Conservation (phyloP, 1,284 basidiomycete species). For the Rhodotorula sp. region DNA sequence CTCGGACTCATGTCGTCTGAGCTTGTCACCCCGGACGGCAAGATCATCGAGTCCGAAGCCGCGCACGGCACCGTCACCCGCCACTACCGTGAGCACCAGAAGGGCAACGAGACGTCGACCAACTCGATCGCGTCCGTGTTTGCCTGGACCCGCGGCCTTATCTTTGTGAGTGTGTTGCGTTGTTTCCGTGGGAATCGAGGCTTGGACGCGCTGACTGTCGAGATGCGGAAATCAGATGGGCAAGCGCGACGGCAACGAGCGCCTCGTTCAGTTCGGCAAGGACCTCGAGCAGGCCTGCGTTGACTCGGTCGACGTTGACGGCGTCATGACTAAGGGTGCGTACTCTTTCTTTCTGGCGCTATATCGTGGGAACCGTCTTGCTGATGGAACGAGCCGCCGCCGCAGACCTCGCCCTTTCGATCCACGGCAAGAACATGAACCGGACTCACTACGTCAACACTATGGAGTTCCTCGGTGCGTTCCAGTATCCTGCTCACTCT, state of each 20-base stretch:
- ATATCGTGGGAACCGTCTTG: not conserved
- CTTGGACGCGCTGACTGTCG: not conserved
- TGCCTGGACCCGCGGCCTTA: constrained; percentile 92
- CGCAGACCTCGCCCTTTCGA: constrained; percentile 77
- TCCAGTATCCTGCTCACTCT: not conserved
- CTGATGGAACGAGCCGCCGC: no score
- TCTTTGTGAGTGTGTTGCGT: not conserved
- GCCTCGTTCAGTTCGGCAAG: constrained; percentile 71
- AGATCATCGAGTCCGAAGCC: constrained; percentile 86
- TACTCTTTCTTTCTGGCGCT: constrained; percentile 45
- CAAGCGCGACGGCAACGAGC: constrained; percentile 81
- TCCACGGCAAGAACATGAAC: constrained; percentile 78
- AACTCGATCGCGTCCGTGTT: constrained; percentile 99
- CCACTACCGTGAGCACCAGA: constrained; percentile 96
- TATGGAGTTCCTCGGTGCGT: constrained; percentile 72
- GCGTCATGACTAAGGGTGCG: constrained; percentile 42
- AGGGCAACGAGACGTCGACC: constrained; percentile 86
- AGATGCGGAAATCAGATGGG: constrained; percentile 68
- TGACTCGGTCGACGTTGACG: constrained; percentile 72
- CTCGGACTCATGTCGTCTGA: constrained; percentile 98
- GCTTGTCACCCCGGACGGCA: constrained; percentile 91
- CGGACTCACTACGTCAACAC: constrained; percentile 87
- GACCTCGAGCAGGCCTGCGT: constrained; percentile 84
- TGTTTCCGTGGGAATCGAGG: not conserved
- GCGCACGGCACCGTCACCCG: constrained; percentile 59